Evolutionary conservation across 306 rosid species (phyloP).

Genomic region (Albizia julibrissin): DNA sequence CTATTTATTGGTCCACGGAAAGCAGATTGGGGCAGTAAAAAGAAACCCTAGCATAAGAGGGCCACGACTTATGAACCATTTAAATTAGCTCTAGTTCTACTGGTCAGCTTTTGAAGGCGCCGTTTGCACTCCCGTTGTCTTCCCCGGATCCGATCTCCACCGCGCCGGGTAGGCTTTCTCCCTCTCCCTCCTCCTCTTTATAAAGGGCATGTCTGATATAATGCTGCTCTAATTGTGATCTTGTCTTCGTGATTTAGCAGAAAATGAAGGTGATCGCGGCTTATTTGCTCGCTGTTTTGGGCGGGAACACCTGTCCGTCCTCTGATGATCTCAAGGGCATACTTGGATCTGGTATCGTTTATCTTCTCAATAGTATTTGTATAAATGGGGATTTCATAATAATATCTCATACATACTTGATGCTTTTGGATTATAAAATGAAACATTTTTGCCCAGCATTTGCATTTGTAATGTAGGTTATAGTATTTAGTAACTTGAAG

Average conservation of each 20-base stretch:
- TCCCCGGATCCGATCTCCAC: neutral
- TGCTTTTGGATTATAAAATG: neutral
- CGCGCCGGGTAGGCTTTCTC: neutral
- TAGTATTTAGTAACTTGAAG: neutral
- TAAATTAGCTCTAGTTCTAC: neutral
- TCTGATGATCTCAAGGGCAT: slow-evolving; percentile 44
- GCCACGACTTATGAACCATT: neutral
- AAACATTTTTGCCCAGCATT: neutral
- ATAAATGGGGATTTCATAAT: neutral
- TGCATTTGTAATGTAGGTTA: neutral
- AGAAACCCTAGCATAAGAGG: slow-evolving; percentile 7
- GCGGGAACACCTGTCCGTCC: slow-evolving; percentile 58
- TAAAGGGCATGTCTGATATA: neutral
- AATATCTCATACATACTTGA: neutral
- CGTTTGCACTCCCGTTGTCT: neutral
- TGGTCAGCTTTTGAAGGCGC: neutral
- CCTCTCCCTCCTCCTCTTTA: neutral
- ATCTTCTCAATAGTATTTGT: neutral
- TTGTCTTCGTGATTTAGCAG: neutral
- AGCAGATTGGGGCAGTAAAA: neutral
- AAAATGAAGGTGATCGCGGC: slow-evolving; percentile 74
- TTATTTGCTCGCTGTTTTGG: slow-evolving; percentile 60
- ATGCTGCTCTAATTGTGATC: neutral
- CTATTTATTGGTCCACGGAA: neutral
- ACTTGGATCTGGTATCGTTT: slow-evolving; percentile 39